Evolutionary conservation across 1,284 basidiomycete genomes (phyloP).

Genomic region (Boletus putidus): DNA sequence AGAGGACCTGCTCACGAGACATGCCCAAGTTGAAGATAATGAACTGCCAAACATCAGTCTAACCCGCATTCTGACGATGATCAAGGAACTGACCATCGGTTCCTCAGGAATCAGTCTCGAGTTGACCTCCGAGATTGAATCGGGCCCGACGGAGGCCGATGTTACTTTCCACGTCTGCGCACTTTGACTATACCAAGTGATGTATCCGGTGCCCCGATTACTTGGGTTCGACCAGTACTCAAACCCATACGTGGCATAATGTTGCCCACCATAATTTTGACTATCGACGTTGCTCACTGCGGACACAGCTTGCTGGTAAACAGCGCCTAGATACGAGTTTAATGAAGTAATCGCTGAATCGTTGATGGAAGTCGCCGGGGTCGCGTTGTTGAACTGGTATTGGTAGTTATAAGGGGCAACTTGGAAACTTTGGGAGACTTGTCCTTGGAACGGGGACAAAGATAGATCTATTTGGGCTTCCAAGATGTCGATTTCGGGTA

Average conservation of each 20-base stretch:
- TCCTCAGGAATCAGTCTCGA: slow-evolving; percentile 71
- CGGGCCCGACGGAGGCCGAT: slow-evolving; percentile 58
- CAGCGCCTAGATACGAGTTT: slow-evolving; percentile 77
- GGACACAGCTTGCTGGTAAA: slow-evolving; percentile 79
- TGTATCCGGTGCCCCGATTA: slow-evolving; percentile 61
- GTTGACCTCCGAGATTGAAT: slow-evolving; percentile 54
- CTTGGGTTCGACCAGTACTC: slow-evolving; percentile 74
- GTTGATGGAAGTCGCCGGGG: slow-evolving; percentile 55
- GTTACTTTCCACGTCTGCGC: slow-evolving; percentile 67
- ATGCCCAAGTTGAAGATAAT: slow-evolving; percentile 75
- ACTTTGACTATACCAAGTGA: slow-evolving; percentile 71
- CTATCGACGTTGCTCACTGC: slow-evolving; percentile 58
- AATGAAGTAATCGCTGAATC: slow-evolving; percentile 52
- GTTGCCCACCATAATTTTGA: slow-evolving; percentile 53
- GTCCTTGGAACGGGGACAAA: slow-evolving; percentile 49
- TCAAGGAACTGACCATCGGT: slow-evolving; percentile 53
- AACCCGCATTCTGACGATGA: not conserved
- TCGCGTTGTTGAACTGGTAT: slow-evolving; percentile 60
- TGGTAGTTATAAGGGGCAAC: slow-evolving; percentile 76
- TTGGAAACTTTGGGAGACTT: slow-evolving; percentile 80
- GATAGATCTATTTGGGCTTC: slow-evolving; percentile 60
- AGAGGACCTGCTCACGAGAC: slow-evolving; percentile 46
- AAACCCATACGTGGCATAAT: slow-evolving; percentile 62
- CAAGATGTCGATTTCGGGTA: slow-evolving; percentile 85
- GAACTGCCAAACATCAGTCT: slow-evolving; percentile 48